Evolutionary conservation across 139 green algal genomes (phyloP).

Genomic region (Coelastrella sp.): DNA sequence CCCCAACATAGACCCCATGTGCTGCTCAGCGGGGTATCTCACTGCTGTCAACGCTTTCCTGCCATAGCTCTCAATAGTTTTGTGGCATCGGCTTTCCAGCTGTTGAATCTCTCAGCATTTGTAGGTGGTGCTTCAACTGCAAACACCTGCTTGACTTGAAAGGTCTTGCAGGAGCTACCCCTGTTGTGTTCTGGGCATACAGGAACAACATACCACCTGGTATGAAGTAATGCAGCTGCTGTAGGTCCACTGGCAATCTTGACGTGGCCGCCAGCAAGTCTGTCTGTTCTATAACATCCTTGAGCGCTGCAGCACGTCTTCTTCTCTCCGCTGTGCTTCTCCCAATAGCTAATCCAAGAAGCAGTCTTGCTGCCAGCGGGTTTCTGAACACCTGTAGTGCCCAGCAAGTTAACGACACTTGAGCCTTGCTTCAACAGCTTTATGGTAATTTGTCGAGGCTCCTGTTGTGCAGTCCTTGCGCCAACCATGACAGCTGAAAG

Average conservation of each 20-base stretch:
- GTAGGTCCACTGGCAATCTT: conserved; percentile 25
- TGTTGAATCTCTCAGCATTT: not conserved
- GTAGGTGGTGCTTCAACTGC: conserved; percentile 23
- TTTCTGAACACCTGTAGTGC: not conserved
- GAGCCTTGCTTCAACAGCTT: not conserved
- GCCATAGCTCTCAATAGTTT: not conserved
- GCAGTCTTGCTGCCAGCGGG: not conserved
- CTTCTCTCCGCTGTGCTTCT: not conserved
- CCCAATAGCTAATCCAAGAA: conserved; percentile 28
- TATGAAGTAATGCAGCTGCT: conserved; percentile 30
- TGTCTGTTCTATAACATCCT: conserved; percentile 21
- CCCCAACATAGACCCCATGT: too few relatives aligned
- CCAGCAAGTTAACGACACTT: conserved; percentile 24
- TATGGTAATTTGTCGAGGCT: not conserved
- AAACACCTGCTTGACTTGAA: not conserved
- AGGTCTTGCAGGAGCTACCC: conserved; percentile 22
- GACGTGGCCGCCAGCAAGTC: conserved; percentile 22
- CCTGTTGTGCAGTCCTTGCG: too few relatives aligned
- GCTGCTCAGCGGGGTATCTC: too few relatives aligned
- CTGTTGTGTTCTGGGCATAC: conserved; percentile 39
- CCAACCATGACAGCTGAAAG: too few relatives aligned
- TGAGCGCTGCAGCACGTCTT: conserved; percentile 5
- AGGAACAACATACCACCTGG: conserved; percentile 30
- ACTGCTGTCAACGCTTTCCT: conserved; percentile 1
- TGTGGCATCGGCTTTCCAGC: conserved; percentile 13